phyloP scores from a whole-genome alignment of 495 filamentous ascomycete species.

The Platismatia glauca region DNA sequence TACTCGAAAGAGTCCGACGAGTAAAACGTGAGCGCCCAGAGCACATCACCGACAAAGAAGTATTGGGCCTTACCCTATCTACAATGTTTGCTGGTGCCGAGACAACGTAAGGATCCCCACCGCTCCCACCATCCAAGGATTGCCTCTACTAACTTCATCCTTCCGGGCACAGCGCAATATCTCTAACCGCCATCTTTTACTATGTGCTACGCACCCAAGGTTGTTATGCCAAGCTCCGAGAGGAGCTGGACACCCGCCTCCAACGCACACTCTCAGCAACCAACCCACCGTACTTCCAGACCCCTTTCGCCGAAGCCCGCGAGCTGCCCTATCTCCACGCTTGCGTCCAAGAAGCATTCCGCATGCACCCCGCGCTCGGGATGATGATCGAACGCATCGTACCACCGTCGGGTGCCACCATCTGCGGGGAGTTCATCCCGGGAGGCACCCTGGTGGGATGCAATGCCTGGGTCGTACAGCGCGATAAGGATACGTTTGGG shows the following conservation, averaged over 20 bases:
- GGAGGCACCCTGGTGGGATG: constrained; percentile 57
- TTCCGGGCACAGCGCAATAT: constrained; percentile 38
- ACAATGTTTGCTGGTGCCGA: constrained; percentile 59
- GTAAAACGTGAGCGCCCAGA: constrained; percentile 42
- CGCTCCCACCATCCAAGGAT: not conserved
- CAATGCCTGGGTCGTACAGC: constrained; percentile 53
- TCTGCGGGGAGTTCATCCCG: constrained; percentile 37
- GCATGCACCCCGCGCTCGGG: constrained; percentile 52
- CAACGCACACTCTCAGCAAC: constrained; percentile 17
- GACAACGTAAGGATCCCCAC: constrained; percentile 33
- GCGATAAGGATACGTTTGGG: constrained; percentile 48
- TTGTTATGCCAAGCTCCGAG: not conserved
- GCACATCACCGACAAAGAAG: constrained; percentile 56
- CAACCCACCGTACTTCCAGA: constrained; percentile 28
- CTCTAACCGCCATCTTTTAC: constrained; percentile 53
- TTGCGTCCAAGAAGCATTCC: constrained; percentile 58
- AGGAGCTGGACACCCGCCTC: constrained; percentile 26
- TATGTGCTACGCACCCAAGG: constrained; percentile 47
- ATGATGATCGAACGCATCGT: constrained; percentile 44
- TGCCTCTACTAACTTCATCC: not conserved
- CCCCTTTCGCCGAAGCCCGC: constrained; percentile 41
- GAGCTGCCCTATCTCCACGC: constrained; percentile 53
- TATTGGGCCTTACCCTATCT: constrained; percentile 55
- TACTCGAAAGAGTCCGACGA: constrained; percentile 40
- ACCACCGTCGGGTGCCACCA: constrained; percentile 25